These are phyloP conservation scores for Colletotrichum neosansevieriae DNA, from an alignment of 2,329 filamentous ascomycete genomes.

Conservation along the genomic window DNA sequence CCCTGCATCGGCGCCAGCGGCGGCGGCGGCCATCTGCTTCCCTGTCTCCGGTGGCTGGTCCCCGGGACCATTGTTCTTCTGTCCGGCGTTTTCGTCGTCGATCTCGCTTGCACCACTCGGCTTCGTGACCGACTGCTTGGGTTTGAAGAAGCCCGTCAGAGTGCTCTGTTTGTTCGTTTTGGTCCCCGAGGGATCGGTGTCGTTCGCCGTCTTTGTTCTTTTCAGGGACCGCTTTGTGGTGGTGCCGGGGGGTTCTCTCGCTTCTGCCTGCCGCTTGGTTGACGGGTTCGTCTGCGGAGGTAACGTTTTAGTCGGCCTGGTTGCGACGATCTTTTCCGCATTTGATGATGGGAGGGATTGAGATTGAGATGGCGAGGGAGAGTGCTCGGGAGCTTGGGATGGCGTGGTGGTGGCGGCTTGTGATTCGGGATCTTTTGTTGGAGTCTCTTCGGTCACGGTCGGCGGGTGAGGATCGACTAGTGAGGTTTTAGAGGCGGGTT, in stretches of 20 bases:
- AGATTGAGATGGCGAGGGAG: neutral
- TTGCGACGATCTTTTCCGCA: neutral
- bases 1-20: neutral
- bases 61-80: conserved; percentile 1
- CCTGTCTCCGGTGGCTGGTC: neutral
- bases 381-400: neutral
- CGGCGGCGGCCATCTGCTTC: neutral
- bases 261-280: conserved; percentile 40
- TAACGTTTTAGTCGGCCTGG: neutral
- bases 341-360: neutral
- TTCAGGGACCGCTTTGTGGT: conserved; percentile 49
- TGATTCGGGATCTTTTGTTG: neutral
- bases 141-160: conserved; percentile 84
- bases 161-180: conserved; percentile 63
- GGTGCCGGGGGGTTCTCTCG: conserved; percentile 8
- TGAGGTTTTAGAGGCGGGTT: conserved; percentile 49
- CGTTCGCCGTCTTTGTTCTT: conserved; percentile 49
- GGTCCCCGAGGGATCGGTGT: conserved; percentile 44
- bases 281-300: conserved; percentile 28
- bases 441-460: neutral
- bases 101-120: neutral
- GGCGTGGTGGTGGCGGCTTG: neutral
- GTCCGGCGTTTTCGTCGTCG: too few species aligned
- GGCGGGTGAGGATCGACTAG: conserved; percentile 31
- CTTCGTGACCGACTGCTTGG: conserved; percentile 53